Conservation (phyloP, 2,329 filamentous ascomycete species). For the Tolypocladium paradoxum region DNA sequence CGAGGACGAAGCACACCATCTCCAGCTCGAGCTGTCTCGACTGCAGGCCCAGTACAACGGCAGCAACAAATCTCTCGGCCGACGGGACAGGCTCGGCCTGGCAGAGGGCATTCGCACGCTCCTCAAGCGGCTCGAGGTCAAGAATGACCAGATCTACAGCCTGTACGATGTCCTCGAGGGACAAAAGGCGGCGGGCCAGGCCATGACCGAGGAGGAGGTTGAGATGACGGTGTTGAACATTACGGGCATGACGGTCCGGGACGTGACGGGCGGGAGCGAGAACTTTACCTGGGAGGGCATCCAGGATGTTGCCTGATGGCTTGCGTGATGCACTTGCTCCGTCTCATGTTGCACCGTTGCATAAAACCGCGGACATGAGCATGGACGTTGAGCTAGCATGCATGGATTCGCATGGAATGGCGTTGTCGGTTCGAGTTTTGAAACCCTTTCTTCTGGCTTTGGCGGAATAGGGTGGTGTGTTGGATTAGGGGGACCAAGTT, state of each 20-base stretch:
- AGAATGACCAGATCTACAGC: constrained; percentile 70
- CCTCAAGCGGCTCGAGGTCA: constrained; percentile 55
- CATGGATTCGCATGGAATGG: background rate
- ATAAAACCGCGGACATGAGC: background rate
- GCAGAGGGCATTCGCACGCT: constrained; percentile 50
- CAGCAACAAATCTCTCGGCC: constrained; percentile 56
- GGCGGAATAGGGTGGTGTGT: background rate
- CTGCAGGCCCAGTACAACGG: constrained; percentile 53
- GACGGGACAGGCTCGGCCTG: constrained; percentile 51
- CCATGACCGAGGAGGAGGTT: constrained; percentile 51
- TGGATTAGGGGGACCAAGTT: background rate
- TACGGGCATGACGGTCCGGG: constrained; percentile 32
- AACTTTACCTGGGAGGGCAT: constrained; percentile 32
- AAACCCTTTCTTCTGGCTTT: background rate
- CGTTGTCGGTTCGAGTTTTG: background rate
- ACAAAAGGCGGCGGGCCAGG: constrained; percentile 55
- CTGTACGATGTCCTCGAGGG: constrained; percentile 78
- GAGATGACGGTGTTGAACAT: constrained; percentile 53
- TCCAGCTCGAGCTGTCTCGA: constrained; percentile 57
- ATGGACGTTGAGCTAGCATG: background rate
- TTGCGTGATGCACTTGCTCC: no score
- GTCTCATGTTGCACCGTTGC: no score
- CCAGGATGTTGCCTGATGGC: constrained; percentile 12
- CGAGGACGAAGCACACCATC: constrained; percentile 67
- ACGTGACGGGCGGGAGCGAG: constrained; percentile 25